Evolutionary conservation across 2,329 filamentous ascomycete species (phyloP).

Genomic region (Cercospora sp.): DNA sequence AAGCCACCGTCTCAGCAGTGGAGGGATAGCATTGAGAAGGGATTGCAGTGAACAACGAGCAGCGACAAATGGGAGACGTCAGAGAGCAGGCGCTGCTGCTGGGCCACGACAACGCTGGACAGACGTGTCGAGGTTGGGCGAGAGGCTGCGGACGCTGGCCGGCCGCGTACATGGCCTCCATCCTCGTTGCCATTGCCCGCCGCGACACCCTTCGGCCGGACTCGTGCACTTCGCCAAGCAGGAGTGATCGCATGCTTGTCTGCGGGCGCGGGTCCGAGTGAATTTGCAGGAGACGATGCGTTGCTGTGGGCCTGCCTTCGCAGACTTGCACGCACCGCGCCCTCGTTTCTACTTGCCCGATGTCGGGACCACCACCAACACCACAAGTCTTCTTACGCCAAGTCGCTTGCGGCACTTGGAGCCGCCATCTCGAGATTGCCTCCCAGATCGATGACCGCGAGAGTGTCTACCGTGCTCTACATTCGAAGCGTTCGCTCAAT

Average conservation of each 20-base stretch:
- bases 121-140: background rate
- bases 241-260: background rate
- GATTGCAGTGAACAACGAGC: background rate
- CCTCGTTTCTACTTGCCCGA: background rate
- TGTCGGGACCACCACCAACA: background rate
- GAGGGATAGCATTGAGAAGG: background rate
- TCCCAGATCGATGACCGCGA: background rate
- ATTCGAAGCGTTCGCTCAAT: no score
- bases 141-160: background rate
- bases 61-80: background rate
- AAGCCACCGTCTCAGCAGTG: background rate
- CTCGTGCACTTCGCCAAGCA: background rate
- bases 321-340: background rate
- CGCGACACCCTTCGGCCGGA: background rate
- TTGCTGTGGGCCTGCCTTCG: background rate
- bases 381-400: background rate
- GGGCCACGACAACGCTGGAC: background rate
- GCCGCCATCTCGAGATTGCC: background rate
- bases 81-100: background rate
- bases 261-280: background rate
- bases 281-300: background rate
- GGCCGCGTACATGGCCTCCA: background rate
- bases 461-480: background rate
- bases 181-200: background rate
- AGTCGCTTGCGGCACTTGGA: background rate